Conservation (phyloP, 2,329 filamentous ascomycete genomes). For the Lasiodiplodia sp. region DNA sequence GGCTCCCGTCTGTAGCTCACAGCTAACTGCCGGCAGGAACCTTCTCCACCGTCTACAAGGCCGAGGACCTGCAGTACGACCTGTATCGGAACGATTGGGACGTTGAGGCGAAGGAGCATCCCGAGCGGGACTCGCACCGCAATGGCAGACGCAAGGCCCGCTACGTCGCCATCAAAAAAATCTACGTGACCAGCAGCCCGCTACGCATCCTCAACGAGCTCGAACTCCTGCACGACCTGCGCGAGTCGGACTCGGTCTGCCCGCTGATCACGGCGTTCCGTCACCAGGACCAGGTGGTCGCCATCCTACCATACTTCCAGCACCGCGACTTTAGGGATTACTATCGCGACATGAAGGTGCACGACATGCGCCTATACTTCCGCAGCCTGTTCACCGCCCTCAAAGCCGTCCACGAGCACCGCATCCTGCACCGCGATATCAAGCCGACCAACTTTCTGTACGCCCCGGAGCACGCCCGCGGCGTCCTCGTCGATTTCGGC, state of each 20-base stretch:
- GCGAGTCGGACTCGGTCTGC: constrained; percentile 83
- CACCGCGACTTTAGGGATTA: constrained; percentile 95
- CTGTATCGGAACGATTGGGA: constrained; percentile 89
- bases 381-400: constrained; percentile 86
- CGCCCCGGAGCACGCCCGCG: constrained; percentile 78
- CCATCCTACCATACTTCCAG: constrained; percentile 92
- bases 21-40: constrained; percentile 68
- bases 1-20: not conserved
- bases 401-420: constrained; percentile 78
- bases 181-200: constrained; percentile 97
- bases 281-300: constrained; percentile 91
- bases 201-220: constrained; percentile 94
- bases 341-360: constrained; percentile 86
- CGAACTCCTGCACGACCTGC: constrained; percentile 87
- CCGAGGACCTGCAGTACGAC: constrained; percentile 88
- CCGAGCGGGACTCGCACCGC: constrained; percentile 72
- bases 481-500: constrained; percentile 98
- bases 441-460: constrained; percentile 99
- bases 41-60: constrained; percentile 99
- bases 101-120: constrained; percentile 67
- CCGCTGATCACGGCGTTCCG: constrained; percentile 98
- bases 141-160: constrained; percentile 60
- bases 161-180: constrained; percentile 98
- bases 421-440: constrained; percentile 92
- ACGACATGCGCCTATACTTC: constrained; percentile 90